Conservation (phyloP, 495 filamentous ascomycete genomes). For the Haplographium delicatum region DNA sequence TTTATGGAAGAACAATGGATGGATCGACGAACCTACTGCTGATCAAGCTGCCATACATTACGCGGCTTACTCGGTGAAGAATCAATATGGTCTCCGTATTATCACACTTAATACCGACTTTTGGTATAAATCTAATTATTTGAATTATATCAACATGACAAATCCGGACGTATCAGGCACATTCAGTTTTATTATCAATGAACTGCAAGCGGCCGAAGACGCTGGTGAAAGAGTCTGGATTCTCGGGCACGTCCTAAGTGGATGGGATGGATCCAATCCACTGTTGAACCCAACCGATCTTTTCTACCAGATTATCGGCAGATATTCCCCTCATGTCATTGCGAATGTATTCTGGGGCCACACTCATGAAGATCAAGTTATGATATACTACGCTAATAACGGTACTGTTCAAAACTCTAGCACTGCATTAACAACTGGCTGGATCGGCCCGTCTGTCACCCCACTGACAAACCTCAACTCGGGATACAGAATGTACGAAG, state of each 20-base stretch:
- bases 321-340: slow-evolving; percentile 51
- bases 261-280: slow-evolving; percentile 47
- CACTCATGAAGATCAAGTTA: slow-evolving; percentile 51
- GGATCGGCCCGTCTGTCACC: slow-evolving; percentile 48
- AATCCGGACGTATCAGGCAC: slow-evolving; percentile 44
- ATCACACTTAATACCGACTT: slow-evolving; percentile 55
- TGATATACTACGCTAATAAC: slow-evolving; percentile 49
- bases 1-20: slow-evolving; percentile 44
- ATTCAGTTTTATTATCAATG: slow-evolving; percentile 43
- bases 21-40: slow-evolving; percentile 39
- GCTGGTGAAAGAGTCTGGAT: slow-evolving; percentile 51
- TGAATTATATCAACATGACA: slow-evolving; percentile 47
- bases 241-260: slow-evolving; percentile 46
- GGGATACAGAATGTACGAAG: slow-evolving; percentile 50
- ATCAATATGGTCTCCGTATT: slow-evolving; percentile 38
- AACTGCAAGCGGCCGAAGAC: slow-evolving; percentile 47
- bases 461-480: slow-evolving; percentile 48
- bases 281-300: slow-evolving; percentile 45
- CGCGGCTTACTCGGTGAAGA: slow-evolving; percentile 44
- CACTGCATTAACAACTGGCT: slow-evolving; percentile 42
- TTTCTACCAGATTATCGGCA: slow-evolving; percentile 51
- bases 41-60: slow-evolving; percentile 33
- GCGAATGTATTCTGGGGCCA: slow-evolving; percentile 52
- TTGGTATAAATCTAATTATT: slow-evolving; percentile 47
- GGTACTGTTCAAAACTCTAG: slow-evolving; percentile 34